Base-by-base conservation (phyloP, 1,284 basidiomycete species). In the Ceratobasidium theobromae region DNA sequence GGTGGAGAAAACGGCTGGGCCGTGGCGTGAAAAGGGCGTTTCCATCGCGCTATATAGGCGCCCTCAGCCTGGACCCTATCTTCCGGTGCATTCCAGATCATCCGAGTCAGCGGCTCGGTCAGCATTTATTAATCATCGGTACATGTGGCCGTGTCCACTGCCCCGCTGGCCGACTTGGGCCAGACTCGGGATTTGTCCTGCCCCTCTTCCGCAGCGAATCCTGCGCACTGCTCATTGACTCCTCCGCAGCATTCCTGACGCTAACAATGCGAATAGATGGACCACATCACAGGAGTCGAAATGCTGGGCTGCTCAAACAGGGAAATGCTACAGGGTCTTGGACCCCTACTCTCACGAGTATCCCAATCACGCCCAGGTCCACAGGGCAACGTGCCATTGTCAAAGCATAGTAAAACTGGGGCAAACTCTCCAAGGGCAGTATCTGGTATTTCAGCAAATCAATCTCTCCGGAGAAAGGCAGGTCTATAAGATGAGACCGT, bases 21-120 rank as follows among this genome's bases (percentile, higher is more conserved):
- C 57, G 57, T 60, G 57, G 57, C 57, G 46, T 41, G 32, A 45
- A 49, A 48, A 51, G 57, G 55, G 66, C 48, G 54, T 58, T 58
- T 51, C 14, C 16, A 18, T 18, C 21, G 43, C 3, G 9, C 49
- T 60, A 60, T 60, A 60, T 35, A 32, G 43, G 41, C 8, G 16
- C 6, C 6, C 18, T 32, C 21, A 25, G 23, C 18, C 23, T 41
- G 35, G 43, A 21, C 57, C 23, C 28, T n/a, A 45, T 49, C 55
- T 60, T 60, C 57, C 57, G 57, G 57, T 4, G 16, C 21, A 23
- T 60, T 60, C 57, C 43, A 60, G 57, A 14, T 5, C 43, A 16
- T 60, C 43, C 6, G 9, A n/a, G 43, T 11, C 9, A 11, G 6
- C 18, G 9, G 18, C 23, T 48, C 8, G 49, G 45, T 38, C 43